Conservation (phyloP, 345 rosid genomes). For the Linum lewisii region DNA sequence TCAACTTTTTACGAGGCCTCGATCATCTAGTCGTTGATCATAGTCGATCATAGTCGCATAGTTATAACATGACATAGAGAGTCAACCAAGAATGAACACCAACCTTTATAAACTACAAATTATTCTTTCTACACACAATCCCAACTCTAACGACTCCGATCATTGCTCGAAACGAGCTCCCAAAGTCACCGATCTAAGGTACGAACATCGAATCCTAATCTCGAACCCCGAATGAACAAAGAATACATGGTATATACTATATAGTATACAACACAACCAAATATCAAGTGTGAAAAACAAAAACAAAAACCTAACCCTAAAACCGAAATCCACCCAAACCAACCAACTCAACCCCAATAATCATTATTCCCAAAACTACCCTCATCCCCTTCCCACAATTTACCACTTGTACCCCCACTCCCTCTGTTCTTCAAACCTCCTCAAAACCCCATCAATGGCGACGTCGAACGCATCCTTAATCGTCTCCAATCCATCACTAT, state of each 20-base stretch:
- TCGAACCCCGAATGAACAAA: neutral
- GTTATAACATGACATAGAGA: too few relatives aligned
- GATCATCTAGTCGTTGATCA: too few relatives aligned
- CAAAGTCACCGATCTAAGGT: too few relatives aligned
- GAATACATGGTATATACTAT: neutral
- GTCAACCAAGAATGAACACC: too few relatives aligned
- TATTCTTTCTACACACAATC: too few relatives aligned
- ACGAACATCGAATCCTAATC: too few relatives aligned
- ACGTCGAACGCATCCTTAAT: constrained; percentile 83
- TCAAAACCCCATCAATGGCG: constrained; percentile 73
- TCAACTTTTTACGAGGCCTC: too few relatives aligned
- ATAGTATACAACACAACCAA: neutral
- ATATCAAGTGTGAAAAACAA: too few relatives aligned
- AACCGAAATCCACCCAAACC: neutral
- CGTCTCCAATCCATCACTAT: constrained; percentile 48
- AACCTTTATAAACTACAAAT: too few relatives aligned
- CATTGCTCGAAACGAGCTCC: too few relatives aligned
- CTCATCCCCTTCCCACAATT: neutral
- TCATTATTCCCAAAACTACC: neutral
- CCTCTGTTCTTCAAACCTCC: constrained; percentile 69
- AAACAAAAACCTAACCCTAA: neutral
- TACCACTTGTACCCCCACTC: constrained; percentile 60
- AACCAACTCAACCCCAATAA: neutral
- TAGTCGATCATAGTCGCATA: too few relatives aligned
- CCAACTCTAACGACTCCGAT: too few relatives aligned